These are phyloP conservation scores for Lodderomyces theae DNA, from an alignment of 1,139 yeast genomes.

Conservation along the genomic window DNA sequence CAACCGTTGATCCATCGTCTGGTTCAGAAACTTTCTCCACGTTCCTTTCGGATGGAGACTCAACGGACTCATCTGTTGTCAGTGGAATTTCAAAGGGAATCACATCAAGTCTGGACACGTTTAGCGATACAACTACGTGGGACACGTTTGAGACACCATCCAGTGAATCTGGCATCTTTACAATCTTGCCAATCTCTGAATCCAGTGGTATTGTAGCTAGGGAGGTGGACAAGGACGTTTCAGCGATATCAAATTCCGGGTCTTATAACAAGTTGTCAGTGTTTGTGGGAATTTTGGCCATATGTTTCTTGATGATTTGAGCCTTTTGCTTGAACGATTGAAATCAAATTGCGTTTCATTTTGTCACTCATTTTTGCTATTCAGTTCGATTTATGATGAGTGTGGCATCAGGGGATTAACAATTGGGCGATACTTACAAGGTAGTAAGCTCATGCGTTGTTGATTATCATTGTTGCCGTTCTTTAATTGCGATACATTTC, in stretches of 20 bases:
- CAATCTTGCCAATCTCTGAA: not conserved
- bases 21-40: not conserved
- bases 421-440: no score
- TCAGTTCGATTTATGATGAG: not conserved
- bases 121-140: not conserved
- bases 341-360: not conserved
- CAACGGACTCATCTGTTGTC: constrained; percentile 19
- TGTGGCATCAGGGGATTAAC: no score
- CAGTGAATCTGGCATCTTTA: not conserved
- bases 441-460: no score
- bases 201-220: not conserved
- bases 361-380: not conserved
- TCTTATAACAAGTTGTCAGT: not conserved
- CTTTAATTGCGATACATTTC: not conserved
- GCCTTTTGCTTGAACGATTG: no score
- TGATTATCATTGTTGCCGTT: not conserved
- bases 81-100: not conserved
- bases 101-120: not conserved
- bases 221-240: not conserved
- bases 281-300: not conserved
- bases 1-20: constrained; percentile 20
- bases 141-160: not conserved
- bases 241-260: not conserved
- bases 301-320: not conserved
- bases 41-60: not conserved